Conservation (phyloP, 768 basidiomycete species). For the Imleria badia region DNA sequence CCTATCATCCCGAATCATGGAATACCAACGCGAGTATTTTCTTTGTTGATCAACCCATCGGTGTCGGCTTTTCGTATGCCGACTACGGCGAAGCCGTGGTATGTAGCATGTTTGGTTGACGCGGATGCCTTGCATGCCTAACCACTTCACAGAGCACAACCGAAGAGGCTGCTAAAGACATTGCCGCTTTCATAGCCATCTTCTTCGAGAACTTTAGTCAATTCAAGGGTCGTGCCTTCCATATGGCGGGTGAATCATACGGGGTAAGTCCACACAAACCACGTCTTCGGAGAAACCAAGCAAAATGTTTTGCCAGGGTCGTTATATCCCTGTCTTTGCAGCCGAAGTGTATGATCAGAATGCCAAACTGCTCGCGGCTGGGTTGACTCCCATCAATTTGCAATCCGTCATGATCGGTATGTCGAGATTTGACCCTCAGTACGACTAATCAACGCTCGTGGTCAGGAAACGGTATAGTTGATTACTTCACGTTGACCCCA, state of each 20-base stretch:
- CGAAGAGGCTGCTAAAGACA: conserved; percentile 66
- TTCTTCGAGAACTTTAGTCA: conserved; percentile 74
- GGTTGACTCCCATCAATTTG: conserved; percentile 49
- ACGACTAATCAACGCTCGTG: background rate
- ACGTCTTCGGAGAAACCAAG: background rate
- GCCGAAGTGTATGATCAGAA: conserved; percentile 51
- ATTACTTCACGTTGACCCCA: conserved; percentile 37
- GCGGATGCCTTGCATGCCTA: background rate
- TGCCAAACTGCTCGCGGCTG: conserved; percentile 39
- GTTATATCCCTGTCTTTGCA: conserved; percentile 52
- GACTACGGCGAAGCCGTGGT: conserved; percentile 43
- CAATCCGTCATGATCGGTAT: conserved; percentile 50
- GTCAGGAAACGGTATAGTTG: conserved; percentile 46
- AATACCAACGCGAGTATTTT: conserved; percentile 57
- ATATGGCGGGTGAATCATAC: conserved; percentile 61
- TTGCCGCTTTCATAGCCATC: conserved; percentile 67
- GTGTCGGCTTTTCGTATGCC: conserved; percentile 48
- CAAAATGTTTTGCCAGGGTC: conserved; percentile 36
- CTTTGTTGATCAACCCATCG: conserved; percentile 47
- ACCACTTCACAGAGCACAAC: conserved; percentile 47
- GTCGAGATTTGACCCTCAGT: background rate
- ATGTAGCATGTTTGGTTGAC: conserved; percentile 14
- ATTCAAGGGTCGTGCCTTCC: conserved; percentile 65
- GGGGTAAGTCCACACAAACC: conserved; percentile 33
- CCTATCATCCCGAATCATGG: conserved; percentile 62